phyloP scores from a whole-genome alignment of 345 rosid genomes.

The Reutealis trisperma region DNA sequence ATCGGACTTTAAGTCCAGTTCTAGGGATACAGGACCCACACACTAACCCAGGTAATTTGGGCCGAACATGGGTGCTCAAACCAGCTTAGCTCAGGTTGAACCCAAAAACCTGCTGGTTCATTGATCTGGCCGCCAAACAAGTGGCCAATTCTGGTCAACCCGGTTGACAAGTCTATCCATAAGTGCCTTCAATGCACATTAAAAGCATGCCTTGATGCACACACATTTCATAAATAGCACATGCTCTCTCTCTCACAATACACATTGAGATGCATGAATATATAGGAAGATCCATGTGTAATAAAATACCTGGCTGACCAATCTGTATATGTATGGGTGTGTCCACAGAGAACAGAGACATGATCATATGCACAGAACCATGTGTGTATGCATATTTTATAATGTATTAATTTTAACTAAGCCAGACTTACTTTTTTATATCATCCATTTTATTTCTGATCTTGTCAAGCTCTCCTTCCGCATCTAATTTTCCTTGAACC shows the following conservation, averaged over 20 bases:
- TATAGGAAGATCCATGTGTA: not conserved
- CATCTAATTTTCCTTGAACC: slow-evolving; percentile 63
- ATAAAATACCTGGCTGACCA: not conserved
- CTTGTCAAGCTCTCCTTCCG: slow-evolving; percentile 68
- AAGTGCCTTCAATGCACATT: no score
- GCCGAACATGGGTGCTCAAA: no score
- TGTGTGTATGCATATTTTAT: not conserved
- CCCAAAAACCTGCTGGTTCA: no score
- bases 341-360: not conserved
- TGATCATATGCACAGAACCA: not conserved
- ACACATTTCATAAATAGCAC: no score
- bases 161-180: no score
- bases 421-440: slow-evolving; percentile 54
- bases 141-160: no score
- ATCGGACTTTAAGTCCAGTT: no score
- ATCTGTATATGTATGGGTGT: not conserved
- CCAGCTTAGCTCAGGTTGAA: no score
- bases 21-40: no score
- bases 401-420: not conserved
- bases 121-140: no score
- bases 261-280: not conserved
- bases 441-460: slow-evolving; percentile 68
- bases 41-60: no score
- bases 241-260: not conserved
- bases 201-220: no score